phyloP scores from a whole-genome alignment of 2,329 filamentous ascomycete genomes.

The Phaeosphaeriaceae sp. region DNA sequence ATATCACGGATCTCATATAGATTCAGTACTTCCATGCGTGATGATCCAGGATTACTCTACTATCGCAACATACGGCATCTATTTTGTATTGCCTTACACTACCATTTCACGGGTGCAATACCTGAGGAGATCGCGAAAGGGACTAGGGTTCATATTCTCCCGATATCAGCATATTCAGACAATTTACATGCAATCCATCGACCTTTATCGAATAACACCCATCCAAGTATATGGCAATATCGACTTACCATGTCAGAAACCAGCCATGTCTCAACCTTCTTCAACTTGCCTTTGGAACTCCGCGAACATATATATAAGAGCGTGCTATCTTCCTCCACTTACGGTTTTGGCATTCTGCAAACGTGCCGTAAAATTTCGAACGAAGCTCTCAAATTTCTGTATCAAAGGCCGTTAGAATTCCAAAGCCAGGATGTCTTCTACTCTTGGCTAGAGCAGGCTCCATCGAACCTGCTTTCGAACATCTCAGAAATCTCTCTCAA shows the following conservation, averaged over 20 bases:
- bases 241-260: not conserved
- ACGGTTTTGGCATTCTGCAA: conserved; percentile 28
- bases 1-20: no score
- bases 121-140: no score
- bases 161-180: no score
- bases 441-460: conserved; percentile 28
- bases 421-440: conserved; percentile 25
- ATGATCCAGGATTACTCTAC: no score
- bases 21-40: no score
- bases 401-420: conserved; percentile 36
- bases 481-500: conserved; percentile 26
- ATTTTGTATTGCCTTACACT: no score
- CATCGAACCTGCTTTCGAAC: conserved; percentile 19
- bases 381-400: conserved; percentile 39
- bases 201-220: not conserved
- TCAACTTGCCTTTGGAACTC: conserved; percentile 36
- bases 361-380: conserved; percentile 34
- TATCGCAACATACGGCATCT: no score
- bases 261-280: not conserved
- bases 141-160: no score
- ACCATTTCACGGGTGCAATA: no score
- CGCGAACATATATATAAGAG: conserved; percentile 38
- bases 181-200: not conserved
- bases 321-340: conserved; percentile 22
- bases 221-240: not conserved